phyloP scores from a whole-genome alignment of 169 alveolate species.

The Toxoplasma gondii region DNA sequence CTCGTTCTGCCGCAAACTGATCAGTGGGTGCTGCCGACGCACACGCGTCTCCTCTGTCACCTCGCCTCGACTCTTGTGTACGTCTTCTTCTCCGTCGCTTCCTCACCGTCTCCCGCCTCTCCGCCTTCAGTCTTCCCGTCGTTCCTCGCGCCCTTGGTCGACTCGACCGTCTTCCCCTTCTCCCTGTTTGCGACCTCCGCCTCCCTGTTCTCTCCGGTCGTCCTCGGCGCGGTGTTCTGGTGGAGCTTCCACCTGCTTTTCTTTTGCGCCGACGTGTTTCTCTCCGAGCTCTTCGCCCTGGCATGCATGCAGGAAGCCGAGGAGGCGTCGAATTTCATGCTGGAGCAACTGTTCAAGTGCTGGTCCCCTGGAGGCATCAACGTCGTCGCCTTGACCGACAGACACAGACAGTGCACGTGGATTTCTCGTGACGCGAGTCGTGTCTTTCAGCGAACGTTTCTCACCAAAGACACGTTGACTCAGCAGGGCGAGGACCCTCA shows the following conservation, averaged over 20 bases:
- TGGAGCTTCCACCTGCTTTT: conserved; percentile 18
- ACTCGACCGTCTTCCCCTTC: background rate
- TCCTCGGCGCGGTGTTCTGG: conserved; percentile 1
- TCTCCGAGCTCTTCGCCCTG: conserved; percentile 10
- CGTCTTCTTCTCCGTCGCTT: background rate
- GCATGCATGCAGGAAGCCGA: conserved; percentile 10
- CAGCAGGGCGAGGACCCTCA: too few relatives aligned
- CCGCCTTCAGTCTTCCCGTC: background rate
- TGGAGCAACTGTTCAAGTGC: conserved; percentile 12
- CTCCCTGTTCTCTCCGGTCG: background rate
- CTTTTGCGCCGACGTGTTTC: conserved; percentile 14
- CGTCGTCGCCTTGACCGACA: conserved; percentile 17
- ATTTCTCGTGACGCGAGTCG: background rate
- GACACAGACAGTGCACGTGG: conserved; percentile 32
- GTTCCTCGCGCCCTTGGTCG: background rate
- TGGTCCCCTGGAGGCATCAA: conserved; percentile 28
- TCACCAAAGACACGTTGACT: too few relatives aligned
- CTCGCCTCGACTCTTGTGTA: conserved; percentile 4
- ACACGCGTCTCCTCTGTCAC: conserved; percentile 10
- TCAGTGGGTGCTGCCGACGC: conserved; percentile 13
- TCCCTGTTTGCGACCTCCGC: background rate
- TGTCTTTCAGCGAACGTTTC: background rate
- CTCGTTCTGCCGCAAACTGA: conserved; percentile 16
- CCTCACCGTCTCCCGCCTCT: background rate
- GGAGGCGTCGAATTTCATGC: conserved; percentile 23